Evolutionary conservation across 2,329 filamentous ascomycete species (phyloP), one percentile per base, ranked within the genome.

Genomic region (Ceratocystis smalleyi): DNA sequence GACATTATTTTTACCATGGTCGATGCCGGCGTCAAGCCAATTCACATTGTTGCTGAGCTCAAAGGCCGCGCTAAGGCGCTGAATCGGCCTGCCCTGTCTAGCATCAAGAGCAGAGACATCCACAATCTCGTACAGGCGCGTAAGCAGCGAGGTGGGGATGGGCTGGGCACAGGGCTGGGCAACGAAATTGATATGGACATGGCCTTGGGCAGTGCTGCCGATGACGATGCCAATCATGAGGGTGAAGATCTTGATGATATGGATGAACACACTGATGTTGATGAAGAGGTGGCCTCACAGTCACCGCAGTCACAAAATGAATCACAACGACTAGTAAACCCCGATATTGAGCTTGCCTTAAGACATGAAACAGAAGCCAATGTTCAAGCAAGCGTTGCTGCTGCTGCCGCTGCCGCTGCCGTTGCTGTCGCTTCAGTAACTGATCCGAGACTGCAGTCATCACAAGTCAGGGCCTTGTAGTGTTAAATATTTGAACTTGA

Each of bases 1-100:
- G 65, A 66, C 32, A 45, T 66, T 12, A 66, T 66, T 15, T 66
- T 66, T 32, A 64, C 65, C 17, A 66, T 66, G 65, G 62, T 66
- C 17, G 65, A 66, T 24, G 65, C 65, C 5, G 65, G 65, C 19
- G 65, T 66, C 24, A 66, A 66, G 49, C 65, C 65, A 12, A 62
- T 66, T 10, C 65, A 66, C 62, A 66, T 66, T 43, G 65, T 66
- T 19, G 35, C 62, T 12, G 65, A 66, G 43, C 57, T 66, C 17
- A 64, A 66, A 35, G 57, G 63, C 27, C 65, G 62, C 17, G 62
- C 61, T 30, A 59, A 60, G 43, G 49, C 54, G 5, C 35, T 59
- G 22, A 62, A 59, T 24, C 62, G 62, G 1, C 62, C 65, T 12
- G 65, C 63, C 10, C 51, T 66, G 27, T 62, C 62, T 4, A 64